These are phyloP conservation scores for Ganoderma resinaceum DNA, from an alignment of 1,284 basidiomycete genomes.

Conservation along the genomic window DNA sequence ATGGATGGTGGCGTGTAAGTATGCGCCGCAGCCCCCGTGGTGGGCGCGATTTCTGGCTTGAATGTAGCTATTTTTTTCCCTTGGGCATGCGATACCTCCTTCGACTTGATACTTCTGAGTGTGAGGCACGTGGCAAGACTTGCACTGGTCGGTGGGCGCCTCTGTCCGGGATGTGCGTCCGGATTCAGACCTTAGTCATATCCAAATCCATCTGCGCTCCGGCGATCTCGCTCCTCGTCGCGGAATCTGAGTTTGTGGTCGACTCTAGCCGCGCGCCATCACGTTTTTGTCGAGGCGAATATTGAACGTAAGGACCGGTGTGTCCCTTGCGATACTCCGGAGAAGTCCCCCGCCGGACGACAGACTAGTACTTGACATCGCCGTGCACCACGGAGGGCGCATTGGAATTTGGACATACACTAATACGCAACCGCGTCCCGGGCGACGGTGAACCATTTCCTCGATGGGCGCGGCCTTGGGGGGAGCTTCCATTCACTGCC, in stretches of 20 bases:
- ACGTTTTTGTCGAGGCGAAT: neutral
- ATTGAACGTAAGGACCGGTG: neutral
- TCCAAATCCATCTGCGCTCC: neutral
- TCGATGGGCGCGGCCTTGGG: neutral
- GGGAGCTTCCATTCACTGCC: conserved; percentile 13
- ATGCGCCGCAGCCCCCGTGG: neutral
- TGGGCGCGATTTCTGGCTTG: neutral
- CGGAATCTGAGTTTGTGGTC: neutral
- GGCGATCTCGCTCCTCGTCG: conserved; percentile 4
- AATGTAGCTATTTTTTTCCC: no score
- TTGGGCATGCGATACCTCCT: no score
- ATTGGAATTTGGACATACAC: neutral
- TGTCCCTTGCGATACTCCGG: neutral
- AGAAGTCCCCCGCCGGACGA: neutral
- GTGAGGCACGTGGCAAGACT: no score
- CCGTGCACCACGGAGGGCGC: neutral
- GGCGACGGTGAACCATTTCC: neutral
- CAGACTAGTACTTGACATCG: neutral
- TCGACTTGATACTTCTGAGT: neutral
- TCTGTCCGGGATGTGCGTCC: neutral
- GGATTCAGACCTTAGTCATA: neutral
- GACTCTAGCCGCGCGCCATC: neutral
- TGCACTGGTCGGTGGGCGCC: no score
- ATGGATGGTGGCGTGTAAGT: no score
- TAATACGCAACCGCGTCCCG: neutral